Evolutionary conservation across 2,329 filamentous ascomycete species (phyloP).

Genomic region (Monilinia laxa): DNA sequence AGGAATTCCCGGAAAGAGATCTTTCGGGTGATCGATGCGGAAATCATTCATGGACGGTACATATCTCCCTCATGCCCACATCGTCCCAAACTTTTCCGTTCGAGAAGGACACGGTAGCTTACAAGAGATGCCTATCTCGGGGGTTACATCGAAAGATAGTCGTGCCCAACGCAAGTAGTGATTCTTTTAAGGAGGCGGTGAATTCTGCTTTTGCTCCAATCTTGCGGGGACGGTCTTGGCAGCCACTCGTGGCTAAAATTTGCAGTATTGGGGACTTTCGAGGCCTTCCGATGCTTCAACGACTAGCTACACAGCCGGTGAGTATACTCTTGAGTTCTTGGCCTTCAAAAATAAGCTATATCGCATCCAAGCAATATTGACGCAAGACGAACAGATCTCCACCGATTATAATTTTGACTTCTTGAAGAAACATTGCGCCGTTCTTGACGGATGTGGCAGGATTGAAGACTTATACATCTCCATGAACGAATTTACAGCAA

Average conservation of each 20-base stretch:
- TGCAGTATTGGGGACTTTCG: slow-evolving; percentile 56
- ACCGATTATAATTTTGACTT: slow-evolving; percentile 51
- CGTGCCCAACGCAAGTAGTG: slow-evolving; percentile 50
- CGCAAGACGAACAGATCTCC: not conserved
- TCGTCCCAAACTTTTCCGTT: slow-evolving; percentile 57
- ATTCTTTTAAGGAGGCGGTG: slow-evolving; percentile 52
- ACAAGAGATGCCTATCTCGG: slow-evolving; percentile 60
- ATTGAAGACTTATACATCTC: slow-evolving; percentile 61
- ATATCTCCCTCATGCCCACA: slow-evolving; percentile 58
- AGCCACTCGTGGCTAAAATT: slow-evolving; percentile 58
- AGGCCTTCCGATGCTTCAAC: slow-evolving; percentile 60
- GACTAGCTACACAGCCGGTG: slow-evolving; percentile 48
- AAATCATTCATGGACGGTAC: slow-evolving; percentile 55
- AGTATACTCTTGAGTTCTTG: slow-evolving; percentile 29
- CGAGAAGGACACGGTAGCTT: slow-evolving; percentile 60
- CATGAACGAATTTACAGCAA: slow-evolving; percentile 54
- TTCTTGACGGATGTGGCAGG: slow-evolving; percentile 53
- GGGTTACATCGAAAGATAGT: slow-evolving; percentile 59
- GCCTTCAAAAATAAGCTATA: not conserved
- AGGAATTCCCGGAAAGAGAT: slow-evolving; percentile 32
- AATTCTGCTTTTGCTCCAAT: slow-evolving; percentile 51
- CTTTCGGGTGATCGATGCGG: slow-evolving; percentile 32
- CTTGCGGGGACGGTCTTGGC: slow-evolving; percentile 53
- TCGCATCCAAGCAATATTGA: not conserved
- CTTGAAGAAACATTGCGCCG: slow-evolving; percentile 54